phyloP scores from a whole-genome alignment of 2,329 filamentous ascomycete species.

The Neobulgaria alba region DNA sequence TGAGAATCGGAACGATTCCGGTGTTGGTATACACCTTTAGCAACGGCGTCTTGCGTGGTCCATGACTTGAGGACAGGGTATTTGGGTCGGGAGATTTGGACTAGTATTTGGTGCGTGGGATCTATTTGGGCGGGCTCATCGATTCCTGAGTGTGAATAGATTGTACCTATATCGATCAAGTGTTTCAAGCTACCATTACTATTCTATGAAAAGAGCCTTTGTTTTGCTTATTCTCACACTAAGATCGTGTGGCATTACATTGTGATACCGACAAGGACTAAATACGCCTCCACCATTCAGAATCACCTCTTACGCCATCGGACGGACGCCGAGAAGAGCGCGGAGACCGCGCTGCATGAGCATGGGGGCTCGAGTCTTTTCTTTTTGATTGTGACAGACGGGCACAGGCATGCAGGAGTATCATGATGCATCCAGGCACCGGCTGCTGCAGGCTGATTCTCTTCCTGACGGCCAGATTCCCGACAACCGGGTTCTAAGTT shows the following conservation, averaged over 20 bases:
- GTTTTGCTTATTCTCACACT: neutral
- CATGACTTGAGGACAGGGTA: neutral
- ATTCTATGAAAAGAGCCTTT: neutral
- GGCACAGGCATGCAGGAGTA: neutral
- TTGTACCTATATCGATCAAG: neutral
- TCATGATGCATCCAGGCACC: neutral
- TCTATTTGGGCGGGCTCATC: too few species aligned
- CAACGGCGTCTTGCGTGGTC: neutral
- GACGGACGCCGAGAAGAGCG: neutral
- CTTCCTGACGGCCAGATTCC: neutral
- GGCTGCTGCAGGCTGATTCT: neutral
- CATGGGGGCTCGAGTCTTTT: neutral
- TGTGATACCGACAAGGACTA: neutral
- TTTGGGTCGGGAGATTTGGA: neutral
- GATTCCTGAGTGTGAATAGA: too few species aligned
- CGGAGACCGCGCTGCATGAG: neutral
- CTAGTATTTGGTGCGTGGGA: too few species aligned
- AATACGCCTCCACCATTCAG: neutral
- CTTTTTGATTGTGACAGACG: neutral
- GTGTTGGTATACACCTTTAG: neutral
- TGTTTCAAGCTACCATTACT: neutral
- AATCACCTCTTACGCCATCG: neutral
- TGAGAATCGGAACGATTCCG: neutral
- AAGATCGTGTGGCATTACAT: constrained; percentile 1
- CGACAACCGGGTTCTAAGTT: neutral